Evolutionary conservation across 345 rosid genomes (phyloP), one percentile per base, ranked within the genome.

Genomic region (Dipteronia dyeriana): DNA sequence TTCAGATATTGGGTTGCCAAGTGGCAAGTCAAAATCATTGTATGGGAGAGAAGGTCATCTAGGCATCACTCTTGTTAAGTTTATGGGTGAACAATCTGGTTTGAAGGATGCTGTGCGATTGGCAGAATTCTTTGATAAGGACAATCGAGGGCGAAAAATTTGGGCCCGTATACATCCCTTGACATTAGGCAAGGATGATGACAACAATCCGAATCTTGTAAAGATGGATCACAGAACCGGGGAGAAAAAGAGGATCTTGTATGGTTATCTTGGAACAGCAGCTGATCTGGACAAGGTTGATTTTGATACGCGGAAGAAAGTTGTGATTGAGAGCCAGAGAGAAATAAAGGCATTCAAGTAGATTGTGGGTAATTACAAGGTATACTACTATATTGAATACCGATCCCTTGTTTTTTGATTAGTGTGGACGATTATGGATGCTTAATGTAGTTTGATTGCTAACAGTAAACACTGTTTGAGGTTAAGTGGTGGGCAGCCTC

Each of bases 41-140:
- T 97, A 94, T 79, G 97, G 90, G 67, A 92, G 94, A 87, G 99
- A 94, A 2, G 99, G 99, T 80, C 99, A 92, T 87, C 83, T 86
- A 70, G 99, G 98, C 71, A 80, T 89, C 57, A 91, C 97, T 23
- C 86, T 90, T 70, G 81, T 90, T 49, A 92, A 84, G 90, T 97
- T 91, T 86, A 69, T 80, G 25, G 90, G 91, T 66, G 92, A 92
- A 68, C 88, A 83, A 59, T 82, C 86, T 22, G 97, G 99, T 77
- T 83, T 97, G 81, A 87, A 82, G 76, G 94, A 92, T 78, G 99
- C 98, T 49, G n/a, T 86, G 73, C 84, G 79, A 78, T 81, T 97
- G 84, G 90, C 91, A 7, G 94, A 94, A 63, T 84, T 86, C 85
- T 97, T 92, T 75, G 95, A 92, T 88, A 91, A 87, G 84, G 93